Conservation (phyloP, 176 grass and related monocot genomes). For the Stipa capillata region DNA sequence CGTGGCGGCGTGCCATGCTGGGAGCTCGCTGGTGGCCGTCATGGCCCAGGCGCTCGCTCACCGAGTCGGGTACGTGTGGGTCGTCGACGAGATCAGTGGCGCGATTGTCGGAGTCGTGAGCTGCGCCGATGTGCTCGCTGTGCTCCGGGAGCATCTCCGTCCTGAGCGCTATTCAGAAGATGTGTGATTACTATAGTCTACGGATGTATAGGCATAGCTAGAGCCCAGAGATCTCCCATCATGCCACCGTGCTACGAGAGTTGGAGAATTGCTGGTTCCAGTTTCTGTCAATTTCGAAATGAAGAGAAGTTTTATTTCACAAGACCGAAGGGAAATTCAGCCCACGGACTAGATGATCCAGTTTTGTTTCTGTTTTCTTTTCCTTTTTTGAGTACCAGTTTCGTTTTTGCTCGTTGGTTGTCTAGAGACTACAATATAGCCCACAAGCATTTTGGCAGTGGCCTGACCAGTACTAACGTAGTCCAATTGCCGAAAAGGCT, state of each 20-base stretch:
- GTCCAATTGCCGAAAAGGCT: not conserved
- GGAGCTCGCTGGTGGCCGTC: constrained; percentile 76
- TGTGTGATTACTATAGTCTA: not conserved
- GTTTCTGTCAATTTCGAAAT: not conserved
- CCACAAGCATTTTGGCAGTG: not conserved
- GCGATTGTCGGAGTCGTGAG: constrained; percentile 57
- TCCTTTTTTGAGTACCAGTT: no score
- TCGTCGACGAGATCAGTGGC: constrained; percentile 45
- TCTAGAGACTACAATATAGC: no score
- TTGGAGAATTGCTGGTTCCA: not conserved
- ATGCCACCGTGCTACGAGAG: not conserved
- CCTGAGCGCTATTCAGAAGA: not conserved
- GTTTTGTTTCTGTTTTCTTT: no score
- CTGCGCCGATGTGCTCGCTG: constrained; percentile 54
- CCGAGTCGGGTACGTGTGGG: constrained; percentile 81
- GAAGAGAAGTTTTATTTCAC: no score
- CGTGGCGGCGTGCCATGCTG: constrained; percentile 53
- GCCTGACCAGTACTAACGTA: not conserved
- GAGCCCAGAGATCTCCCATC: not conserved
- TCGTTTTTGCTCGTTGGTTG: no score
- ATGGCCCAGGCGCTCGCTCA: constrained; percentile 80
- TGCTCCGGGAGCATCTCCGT: constrained; percentile 53
- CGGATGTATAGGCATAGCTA: not conserved
- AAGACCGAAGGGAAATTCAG: no score
- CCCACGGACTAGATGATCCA: not conserved